Evolutionary conservation across 78 protist species (phyloP).

Genomic region (Capsaspora owczarzaki): DNA sequence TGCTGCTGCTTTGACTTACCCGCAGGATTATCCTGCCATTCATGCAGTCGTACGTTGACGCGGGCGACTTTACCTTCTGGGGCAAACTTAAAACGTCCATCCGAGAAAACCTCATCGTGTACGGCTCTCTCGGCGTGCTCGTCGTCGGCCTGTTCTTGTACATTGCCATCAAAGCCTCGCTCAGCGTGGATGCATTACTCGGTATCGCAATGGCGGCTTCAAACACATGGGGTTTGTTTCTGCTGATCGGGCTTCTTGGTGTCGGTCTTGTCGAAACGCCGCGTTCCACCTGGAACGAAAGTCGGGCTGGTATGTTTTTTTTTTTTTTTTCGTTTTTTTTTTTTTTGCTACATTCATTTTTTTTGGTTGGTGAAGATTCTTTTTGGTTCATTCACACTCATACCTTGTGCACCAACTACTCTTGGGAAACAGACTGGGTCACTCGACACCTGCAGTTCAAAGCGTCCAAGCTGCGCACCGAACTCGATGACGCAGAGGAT

Average conservation of each 20-base stretch:
- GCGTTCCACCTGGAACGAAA: constrained; percentile 19
- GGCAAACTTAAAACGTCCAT: constrained; percentile 21
- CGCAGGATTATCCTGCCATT: constrained; percentile 39
- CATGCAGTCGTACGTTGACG: constrained; percentile 33
- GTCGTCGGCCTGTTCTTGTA: constrained; percentile 23
- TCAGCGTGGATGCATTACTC: constrained; percentile 26
- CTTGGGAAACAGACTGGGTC: constrained; percentile 6
- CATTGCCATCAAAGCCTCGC: constrained; percentile 16
- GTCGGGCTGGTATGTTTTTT: too few species aligned
- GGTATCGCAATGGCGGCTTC: constrained; percentile 54
- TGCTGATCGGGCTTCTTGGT: constrained; percentile 44
- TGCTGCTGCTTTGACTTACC: too few species aligned
- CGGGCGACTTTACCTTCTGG: constrained; percentile 47
- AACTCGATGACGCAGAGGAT: constrained; percentile 24
- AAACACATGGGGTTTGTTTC: constrained; percentile 53
- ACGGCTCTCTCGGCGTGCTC: constrained; percentile 26
- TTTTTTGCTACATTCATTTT: too few species aligned
- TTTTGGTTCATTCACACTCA: too few species aligned
- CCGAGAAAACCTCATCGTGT: constrained; percentile 37
- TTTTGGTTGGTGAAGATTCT: too few species aligned
- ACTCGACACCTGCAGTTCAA: constrained; percentile 30
- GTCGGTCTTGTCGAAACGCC: constrained; percentile 56
- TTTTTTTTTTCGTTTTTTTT: too few species aligned
- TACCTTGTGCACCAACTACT: too few species aligned
- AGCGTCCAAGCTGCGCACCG: constrained; percentile 10